phyloP scores from a whole-genome alignment of 805 yeast genomes.

The Schwanniomyces pseudopolymorphus region DNA sequence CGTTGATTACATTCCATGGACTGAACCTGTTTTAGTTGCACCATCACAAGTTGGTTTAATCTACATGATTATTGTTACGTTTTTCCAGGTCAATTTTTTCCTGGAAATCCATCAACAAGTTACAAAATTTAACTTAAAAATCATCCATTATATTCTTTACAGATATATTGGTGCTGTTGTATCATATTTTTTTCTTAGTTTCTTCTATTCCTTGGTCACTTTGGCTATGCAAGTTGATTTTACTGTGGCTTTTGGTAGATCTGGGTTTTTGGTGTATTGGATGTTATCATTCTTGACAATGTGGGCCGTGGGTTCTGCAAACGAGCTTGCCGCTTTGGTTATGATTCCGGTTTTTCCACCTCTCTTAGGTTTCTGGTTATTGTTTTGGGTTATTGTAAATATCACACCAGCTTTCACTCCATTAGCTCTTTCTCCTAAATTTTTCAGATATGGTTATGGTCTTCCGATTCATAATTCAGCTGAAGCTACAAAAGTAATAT shows the following conservation, averaged over 20 bases:
- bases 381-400: slow-evolving; percentile 67
- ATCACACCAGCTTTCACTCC: slow-evolving; percentile 64
- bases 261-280: slow-evolving; percentile 78
- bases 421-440: slow-evolving; percentile 27
- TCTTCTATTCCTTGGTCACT: slow-evolving; percentile 58
- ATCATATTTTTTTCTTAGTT: slow-evolving; percentile 56
- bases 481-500: slow-evolving; percentile 58
- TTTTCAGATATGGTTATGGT: slow-evolving; percentile 36
- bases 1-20: slow-evolving; percentile 51
- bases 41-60: slow-evolving; percentile 77
- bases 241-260: slow-evolving; percentile 55
- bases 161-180: slow-evolving; percentile 50
- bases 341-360: slow-evolving; percentile 59
- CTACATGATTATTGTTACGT: slow-evolving; percentile 67
- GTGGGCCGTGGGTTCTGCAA: slow-evolving; percentile 76
- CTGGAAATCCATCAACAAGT: slow-evolving; percentile 51
- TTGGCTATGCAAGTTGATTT: slow-evolving; percentile 68
- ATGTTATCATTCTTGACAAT: slow-evolving; percentile 63
- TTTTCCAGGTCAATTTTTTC: slow-evolving; percentile 68
- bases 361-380: slow-evolving; percentile 66
- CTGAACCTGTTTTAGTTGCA: slow-evolving; percentile 53
- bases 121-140: slow-evolving; percentile 42
- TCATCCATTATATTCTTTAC: slow-evolving; percentile 49
- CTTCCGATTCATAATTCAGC: slow-evolving; percentile 66
- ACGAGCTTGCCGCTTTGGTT: slow-evolving; percentile 61